Base-by-base conservation (phyloP, 257 asterid genomes). In the Solanum sitiens region DNA sequence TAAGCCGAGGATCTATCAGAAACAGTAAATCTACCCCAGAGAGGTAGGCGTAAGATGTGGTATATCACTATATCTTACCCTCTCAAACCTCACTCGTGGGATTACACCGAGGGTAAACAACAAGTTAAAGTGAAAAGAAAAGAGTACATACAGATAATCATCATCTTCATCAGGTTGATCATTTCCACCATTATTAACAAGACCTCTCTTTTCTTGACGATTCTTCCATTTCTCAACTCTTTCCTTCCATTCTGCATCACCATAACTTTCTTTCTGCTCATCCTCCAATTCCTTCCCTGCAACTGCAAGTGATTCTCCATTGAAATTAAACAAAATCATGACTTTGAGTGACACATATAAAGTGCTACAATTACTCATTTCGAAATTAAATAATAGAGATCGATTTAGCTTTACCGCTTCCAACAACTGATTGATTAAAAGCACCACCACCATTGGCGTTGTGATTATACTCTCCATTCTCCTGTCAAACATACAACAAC, bases 211-310 rank as follows among this genome's bases (percentile, higher is more conserved):
- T 89, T 94, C 96, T 84, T 94, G 98, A 73, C 95, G 89, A 71
- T 89, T 92, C 90, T 94, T 95, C 98, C 98, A 95, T 89, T 94
- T 93, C 33, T 94, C 97, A 73, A 95, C 94, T 70, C 98, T 91
- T 8, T 95, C 97, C 87, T 93, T 93, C 98, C 98, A 95, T 89
- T 93, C 97, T 3, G 91, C 93, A 47, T 68, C 92, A 87, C 86
- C 92, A 92, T 91, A 89, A 23, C 92, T 89, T 86, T 93, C 96
- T 40, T 91, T 92, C 44, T 88, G 92, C 50, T 93, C 97, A 27
- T 91, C 98, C 87, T 95, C 98, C 86, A 91, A 89, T 59, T 94
- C 94, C 83, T 93, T 95, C 0, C 96, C 94, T 4, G 89, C 92
- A 87, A 92, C 98, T 93, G 87, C 2, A 21, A 6, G 67, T 59